These are phyloP conservation scores for Aureobasidium uvarum DNA, from an alignment of 2,329 filamentous ascomycete species.

Conservation along the genomic window DNA sequence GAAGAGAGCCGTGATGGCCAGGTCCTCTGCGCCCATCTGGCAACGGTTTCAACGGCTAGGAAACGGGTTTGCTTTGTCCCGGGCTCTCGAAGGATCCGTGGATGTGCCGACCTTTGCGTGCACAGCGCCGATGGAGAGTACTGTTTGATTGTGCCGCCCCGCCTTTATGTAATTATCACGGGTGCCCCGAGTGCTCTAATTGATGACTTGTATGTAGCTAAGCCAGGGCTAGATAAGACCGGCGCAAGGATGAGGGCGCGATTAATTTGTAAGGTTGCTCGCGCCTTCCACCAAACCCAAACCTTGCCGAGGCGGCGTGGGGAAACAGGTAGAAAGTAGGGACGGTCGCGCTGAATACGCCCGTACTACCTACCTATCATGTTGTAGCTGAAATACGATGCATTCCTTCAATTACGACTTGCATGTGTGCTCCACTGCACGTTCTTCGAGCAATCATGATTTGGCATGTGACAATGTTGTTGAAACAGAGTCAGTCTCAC, in stretches of 20 bases:
- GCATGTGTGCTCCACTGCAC: neutral
- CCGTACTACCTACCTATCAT: neutral
- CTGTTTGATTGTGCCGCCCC: constrained; percentile 18
- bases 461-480: neutral
- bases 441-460: neutral
- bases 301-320: constrained; percentile 17
- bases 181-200: constrained; percentile 1
- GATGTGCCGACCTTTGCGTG: constrained; percentile 8
- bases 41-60: constrained; percentile 19
- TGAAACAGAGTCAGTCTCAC: neutral
- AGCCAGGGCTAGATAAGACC: constrained; percentile 10
- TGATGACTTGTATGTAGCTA: neutral
- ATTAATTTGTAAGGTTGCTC: constrained; percentile 16
- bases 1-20: constrained; percentile 5
- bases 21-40: constrained; percentile 5
- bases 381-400: neutral
- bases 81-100: constrained; percentile 12
- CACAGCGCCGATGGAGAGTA: neutral
- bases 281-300: neutral
- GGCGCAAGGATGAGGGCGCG: constrained; percentile 19
- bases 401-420: neutral
- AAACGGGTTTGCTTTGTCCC: constrained; percentile 16
- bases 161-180: constrained; percentile 16
- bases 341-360: constrained; percentile 4
- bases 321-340: constrained; percentile 9